Evolutionary conservation across 352 stramenopile genomes (phyloP).

Genomic region (Thalassiosira hispida): DNA sequence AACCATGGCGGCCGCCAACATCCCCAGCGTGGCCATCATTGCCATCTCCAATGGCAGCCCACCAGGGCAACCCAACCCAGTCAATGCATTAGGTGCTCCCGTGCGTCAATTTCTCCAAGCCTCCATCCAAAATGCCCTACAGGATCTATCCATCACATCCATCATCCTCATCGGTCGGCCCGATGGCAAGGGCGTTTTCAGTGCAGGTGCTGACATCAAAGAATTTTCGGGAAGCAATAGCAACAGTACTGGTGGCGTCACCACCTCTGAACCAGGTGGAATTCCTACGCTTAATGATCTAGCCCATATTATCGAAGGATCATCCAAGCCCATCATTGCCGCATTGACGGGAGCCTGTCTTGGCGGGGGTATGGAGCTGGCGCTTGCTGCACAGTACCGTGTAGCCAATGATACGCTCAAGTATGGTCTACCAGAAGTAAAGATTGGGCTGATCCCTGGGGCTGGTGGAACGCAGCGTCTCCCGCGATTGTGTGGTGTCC

Average conservation of each 20-base stretch:
- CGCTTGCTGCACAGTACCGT: conserved; percentile 94
- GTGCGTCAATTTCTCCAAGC: conserved; percentile 51
- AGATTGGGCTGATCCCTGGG: conserved; percentile 93
- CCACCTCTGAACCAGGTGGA: conserved; percentile 86
- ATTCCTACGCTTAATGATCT: conserved; percentile 89
- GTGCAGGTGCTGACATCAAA: conserved; percentile 94
- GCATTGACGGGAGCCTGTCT: conserved; percentile 75
- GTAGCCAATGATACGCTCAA: conserved; percentile 88
- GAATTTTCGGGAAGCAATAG: conserved; percentile 87
- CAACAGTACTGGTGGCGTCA: conserved; percentile 80
- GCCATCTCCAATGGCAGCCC: conserved; percentile 45
- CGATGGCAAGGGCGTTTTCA: conserved; percentile 87
- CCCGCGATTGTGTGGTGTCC: conserved; percentile 90
- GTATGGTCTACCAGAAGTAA: conserved; percentile 94
- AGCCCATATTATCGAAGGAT: conserved; percentile 87
- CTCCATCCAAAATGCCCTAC: conserved; percentile 49
- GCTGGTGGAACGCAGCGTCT: conserved; percentile 96
- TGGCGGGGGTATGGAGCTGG: conserved; percentile 89
- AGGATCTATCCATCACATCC: conserved; percentile 58
- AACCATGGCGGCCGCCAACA: conserved; percentile 3
- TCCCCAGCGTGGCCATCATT: conserved; percentile 39
- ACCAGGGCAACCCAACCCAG: conserved; percentile 40
- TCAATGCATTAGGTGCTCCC: conserved; percentile 68
- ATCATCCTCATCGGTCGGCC: conserved; percentile 93
- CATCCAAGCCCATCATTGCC: conserved; percentile 79